Evolutionary conservation across 1,139 yeast species (phyloP).

Genomic region (Yamadazyma siamensis): DNA sequence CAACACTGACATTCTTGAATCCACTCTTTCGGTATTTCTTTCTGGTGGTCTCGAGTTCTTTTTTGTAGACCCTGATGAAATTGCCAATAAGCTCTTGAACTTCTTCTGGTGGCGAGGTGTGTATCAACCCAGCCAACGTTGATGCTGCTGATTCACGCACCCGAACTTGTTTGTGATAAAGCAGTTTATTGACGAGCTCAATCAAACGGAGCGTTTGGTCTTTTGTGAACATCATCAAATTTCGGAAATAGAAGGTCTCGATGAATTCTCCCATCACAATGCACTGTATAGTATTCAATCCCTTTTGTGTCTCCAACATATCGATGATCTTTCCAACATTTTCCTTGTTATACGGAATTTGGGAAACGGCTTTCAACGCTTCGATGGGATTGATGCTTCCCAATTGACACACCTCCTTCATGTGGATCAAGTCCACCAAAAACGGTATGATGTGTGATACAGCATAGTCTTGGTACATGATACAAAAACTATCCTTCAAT

Average conservation of each 20-base stretch:
- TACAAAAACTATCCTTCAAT: conserved; percentile 39
- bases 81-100: conserved; percentile 31
- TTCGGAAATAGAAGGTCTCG: conserved; percentile 73
- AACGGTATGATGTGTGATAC: conserved; percentile 64
- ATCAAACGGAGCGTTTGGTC: conserved; percentile 52
- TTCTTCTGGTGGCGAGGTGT: conserved; percentile 65
- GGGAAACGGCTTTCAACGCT: conserved; percentile 55
- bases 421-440: conserved; percentile 57
- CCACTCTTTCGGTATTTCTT: conserved; percentile 28
- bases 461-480: conserved; percentile 35
- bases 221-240: conserved; percentile 53
- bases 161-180: conserved; percentile 67
- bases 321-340: conserved; percentile 45
- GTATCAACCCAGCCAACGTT: conserved; percentile 78
- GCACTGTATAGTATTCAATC: conserved; percentile 63
- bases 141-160: conserved; percentile 75
- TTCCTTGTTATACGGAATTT: conserved; percentile 49
- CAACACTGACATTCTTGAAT: conserved; percentile 30
- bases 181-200: conserved; percentile 47
- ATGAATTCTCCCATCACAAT: conserved; percentile 66
- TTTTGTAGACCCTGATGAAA: conserved; percentile 22
- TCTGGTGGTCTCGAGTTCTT: conserved; percentile 30
- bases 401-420: conserved; percentile 81
- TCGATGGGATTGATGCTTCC: conserved; percentile 59
- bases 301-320: conserved; percentile 44